Evolutionary conservation across 306 rosid genomes (phyloP).

Genomic region (Albizia julibrissin): DNA sequence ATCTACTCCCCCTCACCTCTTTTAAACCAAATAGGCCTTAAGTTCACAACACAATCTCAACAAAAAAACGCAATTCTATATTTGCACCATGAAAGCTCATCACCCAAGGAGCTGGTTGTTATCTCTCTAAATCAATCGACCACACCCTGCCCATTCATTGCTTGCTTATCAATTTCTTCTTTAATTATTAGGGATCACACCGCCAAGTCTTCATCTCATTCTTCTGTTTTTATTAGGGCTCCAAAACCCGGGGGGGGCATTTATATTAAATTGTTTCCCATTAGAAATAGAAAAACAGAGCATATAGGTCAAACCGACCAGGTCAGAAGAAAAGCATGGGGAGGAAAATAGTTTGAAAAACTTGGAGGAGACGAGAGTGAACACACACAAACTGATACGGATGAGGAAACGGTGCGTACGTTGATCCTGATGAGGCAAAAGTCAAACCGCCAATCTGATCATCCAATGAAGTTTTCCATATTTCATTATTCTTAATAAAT

Average conservation of each 20-base stretch:
- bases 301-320: constrained; percentile 63
- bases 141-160: constrained; percentile 31
- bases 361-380: constrained; percentile 2
- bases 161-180: background rate
- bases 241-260: too few species aligned
- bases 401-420: background rate
- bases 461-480: background rate
- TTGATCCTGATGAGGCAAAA: constrained; percentile 33
- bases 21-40: background rate
- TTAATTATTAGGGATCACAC: background rate
- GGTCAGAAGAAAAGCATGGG: constrained; percentile 33
- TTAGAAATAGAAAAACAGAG: background rate
- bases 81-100: constrained; percentile 3
- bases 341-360: constrained; percentile 14
- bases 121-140: constrained; percentile 33
- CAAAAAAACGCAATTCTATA: background rate
- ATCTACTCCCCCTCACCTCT: too few species aligned
- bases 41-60: background rate
- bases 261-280: background rate
- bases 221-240: background rate
- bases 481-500: background rate
- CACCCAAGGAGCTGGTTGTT: constrained; percentile 23
- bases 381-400: constrained; percentile 45
- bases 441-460: constrained; percentile 48
- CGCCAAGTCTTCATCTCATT: constrained; percentile 5